Base-by-base conservation (phyloP, 257 asterid species). In the Nicotiana benthamiana region DNA sequence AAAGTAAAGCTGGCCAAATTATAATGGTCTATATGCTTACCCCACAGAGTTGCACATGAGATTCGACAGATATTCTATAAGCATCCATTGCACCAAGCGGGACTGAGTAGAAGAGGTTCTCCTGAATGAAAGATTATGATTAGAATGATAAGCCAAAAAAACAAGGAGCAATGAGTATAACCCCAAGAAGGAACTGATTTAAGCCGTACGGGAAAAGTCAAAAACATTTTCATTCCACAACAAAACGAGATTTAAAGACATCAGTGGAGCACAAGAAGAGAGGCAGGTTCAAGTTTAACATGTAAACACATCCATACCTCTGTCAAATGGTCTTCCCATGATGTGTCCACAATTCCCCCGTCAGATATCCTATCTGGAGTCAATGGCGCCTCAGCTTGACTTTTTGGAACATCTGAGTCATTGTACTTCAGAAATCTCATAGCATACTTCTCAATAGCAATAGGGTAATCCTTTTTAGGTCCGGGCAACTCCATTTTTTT, bases 31-130 rank as follows among this genome's bases (percentile, higher is more conserved):
- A 48, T 78, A 78, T 63, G 53, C 74, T 83, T 94, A 93, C 99
- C 98, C 93, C 93, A 76, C 63, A 84, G 80, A 88, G 92, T 16
- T 84, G 83, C 82, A 86, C 91, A 80, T 80, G 92, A 16, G 92
- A 90, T 85, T 88, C 92, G 77, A 94, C 77, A 80, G 94, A 90
- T 59, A 82, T 89, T 86, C 85, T 89, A 87, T 93, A 96, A n/a
- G 88, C 81, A 86, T 87, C 91, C 88, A 89, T 80, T 26, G 97
- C 94, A 81, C 94, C 96, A 75, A 87, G 86, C 5, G 87, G 93
- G 62, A 90, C 88, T 62, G 90, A 51, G 81, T 96, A 94, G 89
- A 93, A 94, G 78, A 94, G 89, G 82, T 85, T 88, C 83, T 90
- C 98, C 99, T 96, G 90, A 83, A 82, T 65, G 84, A 76, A 65